Percentiles rank a stretch among this genome's conserved stretches.
These are phyloP conservation scores for Trichomonas tenax DNA, from an alignment of 208 protist genomes.

Conservation along the genomic window DNA sequence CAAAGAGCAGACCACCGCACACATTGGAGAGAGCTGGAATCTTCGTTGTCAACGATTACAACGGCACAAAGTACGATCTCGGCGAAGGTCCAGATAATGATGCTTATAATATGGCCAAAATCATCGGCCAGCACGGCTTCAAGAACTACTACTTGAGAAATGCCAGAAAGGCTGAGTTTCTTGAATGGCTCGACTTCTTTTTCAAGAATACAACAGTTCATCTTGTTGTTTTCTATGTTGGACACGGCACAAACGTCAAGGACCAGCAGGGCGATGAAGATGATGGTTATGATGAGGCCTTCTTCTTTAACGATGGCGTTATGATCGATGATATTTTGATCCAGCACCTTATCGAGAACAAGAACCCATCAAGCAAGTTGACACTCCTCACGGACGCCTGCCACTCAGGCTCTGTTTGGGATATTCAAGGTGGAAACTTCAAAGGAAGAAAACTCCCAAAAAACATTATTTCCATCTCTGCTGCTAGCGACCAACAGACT, in stretches of 20 bases:
- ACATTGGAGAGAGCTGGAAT: background rate
- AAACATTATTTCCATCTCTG: background rate
- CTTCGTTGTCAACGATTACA: background rate
- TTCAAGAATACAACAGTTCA: background rate
- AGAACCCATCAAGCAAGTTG: background rate
- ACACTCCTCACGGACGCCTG: background rate
- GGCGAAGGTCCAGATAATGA: background rate
- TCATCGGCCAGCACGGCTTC: background rate
- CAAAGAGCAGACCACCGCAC: background rate
- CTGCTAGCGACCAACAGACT: background rate
- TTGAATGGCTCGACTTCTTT: background rate
- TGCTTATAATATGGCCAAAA: background rate
- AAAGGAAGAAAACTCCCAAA: background rate
- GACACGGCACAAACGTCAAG: background rate
- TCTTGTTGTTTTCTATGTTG: background rate
- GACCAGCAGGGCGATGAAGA: background rate
- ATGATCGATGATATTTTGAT: constrained; percentile 1
- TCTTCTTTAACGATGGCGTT: background rate
- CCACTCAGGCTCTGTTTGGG: background rate
- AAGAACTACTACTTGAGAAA: background rate
- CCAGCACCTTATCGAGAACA: background rate
- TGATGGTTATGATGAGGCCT: constrained; percentile 6
- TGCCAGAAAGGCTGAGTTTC: background rate
- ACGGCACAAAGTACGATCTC: background rate
- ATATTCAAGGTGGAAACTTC: background rate